Evolutionary conservation across 2,329 filamentous ascomycete species (phyloP), one percentile per base, ranked within the genome.

Genomic region (Colletotrichum sp.): DNA sequence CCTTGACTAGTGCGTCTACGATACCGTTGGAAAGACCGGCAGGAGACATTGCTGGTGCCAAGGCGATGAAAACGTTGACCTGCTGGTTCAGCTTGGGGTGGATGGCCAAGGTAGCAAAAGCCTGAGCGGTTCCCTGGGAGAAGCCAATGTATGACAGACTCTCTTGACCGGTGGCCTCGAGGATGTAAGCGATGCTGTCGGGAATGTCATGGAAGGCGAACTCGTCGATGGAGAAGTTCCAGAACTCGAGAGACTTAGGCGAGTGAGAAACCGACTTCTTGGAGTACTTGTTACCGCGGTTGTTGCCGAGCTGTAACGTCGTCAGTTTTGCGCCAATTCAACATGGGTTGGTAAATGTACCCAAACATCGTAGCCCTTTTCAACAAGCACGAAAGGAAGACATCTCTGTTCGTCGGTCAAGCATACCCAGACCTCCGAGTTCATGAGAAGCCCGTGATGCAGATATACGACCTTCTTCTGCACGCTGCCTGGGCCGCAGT

Each of bases 151-250:
- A 99, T 1, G 96, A 98, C 30, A 99, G 87, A 55, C 96, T 98
- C 36, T 92, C 89, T 83, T 98, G 95, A 68, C 90, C 89, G 0
- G 97, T 98, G 1, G 94, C 94, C 55, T 93, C 92, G 27, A 99
- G 90, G 75, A 99, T 95, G 82, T 99, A 98, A 70, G 93, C 90
- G 81, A 99, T 98, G 78, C 93, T 96, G 84, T 99, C 94, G 2
- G 97, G 97, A 75, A 99, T 98, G 83, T 99, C 97, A 83, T 98
- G 93, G 81, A 99, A 98, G 64, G 97, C 97, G 82, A 99, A 99
- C 82, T 99, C 95, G 83, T 99, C 97, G 82, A 99, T 98, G 68
- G 95, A 98, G 83, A 99, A 99, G 84, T 98, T 94, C 97, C 97
- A 99, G 84, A 99, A 99, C 16, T 91, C 89, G 48, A 90, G 87